Evolutionary conservation across 768 basidiomycete genomes (phyloP), one percentile per base, ranked within the genome.

Genomic region (Russula virescens): DNA sequence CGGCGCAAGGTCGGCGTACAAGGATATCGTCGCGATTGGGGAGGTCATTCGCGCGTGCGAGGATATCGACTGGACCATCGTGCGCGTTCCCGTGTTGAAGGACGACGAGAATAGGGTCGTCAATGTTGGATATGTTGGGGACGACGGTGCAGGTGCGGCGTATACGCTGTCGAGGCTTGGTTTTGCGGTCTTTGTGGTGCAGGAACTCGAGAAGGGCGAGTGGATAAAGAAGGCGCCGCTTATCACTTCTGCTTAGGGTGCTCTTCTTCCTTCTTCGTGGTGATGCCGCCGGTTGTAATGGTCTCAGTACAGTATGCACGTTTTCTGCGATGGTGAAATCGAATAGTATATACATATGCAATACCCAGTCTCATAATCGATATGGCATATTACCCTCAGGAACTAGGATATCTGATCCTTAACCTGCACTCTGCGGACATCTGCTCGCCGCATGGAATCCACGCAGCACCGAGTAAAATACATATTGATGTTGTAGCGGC

Each of bases 11-110:
- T 78, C 74, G 51, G 84, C 85, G n/a, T 91, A 87, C 69, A 81
- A 78, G 40, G 89, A 89, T 56, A 76, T 91, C 28, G 82, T 86
- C 10, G 84, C 80, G 1, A 79, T 87, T 58, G 88, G 85, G 19
- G 76, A 85, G 52, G 76, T 74, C 16, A 76, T 89, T 40, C 77
- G 82, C 13, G 73, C 80, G 61, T 80, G 79, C 14, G 75, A 74
- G 0, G 77, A 80, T 21, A 68, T 88, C 19, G 81, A 84, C 25
- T 90, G 86, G 85, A 90, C 87, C 8, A 81, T 89, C 49, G 83
- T 78, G 34, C 77, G 89, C 38, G 87, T 91, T 2, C 88, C 88
- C 0, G 55, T 88, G 26, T 69, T 91, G 68, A 84, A 78, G 47
- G 78, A 82, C 63, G 74, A 77, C 5, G 69, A 77, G 26, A 75